A percentile compares a stretch with the other conserved stretches of the same genome.
These are phyloP conservation scores for Ceratorhiza oryzae-sativae DNA, from an alignment of 1,284 basidiomycete genomes.

Conservation along the genomic window DNA sequence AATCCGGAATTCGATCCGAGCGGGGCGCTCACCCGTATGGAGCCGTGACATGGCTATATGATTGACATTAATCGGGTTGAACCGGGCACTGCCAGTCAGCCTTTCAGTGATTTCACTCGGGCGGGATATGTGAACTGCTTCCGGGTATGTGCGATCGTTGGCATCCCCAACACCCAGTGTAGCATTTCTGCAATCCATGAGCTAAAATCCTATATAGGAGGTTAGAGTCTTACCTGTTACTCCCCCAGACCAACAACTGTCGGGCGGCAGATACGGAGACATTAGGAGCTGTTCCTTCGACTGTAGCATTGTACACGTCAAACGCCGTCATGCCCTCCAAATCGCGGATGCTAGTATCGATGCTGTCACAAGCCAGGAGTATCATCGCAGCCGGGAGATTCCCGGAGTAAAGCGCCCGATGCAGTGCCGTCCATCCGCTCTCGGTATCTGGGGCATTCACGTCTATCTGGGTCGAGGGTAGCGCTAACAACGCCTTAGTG, in stretches of 20 bases:
- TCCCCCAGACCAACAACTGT: constrained; percentile 91
- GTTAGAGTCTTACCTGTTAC: constrained; percentile 64
- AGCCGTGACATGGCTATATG: constrained; percentile 82
- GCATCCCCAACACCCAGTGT: constrained; percentile 84
- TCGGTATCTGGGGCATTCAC: constrained; percentile 86
- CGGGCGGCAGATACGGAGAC: constrained; percentile 51
- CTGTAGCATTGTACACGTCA: constrained; percentile 92
- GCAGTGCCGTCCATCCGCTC: constrained; percentile 91
- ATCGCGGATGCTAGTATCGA: constrained; percentile 81
- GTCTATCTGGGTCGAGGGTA: constrained; percentile 67
- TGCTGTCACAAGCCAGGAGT: constrained; percentile 76
- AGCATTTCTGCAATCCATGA: constrained; percentile 65
- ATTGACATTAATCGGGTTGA: constrained; percentile 67
- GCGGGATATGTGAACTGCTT: constrained; percentile 67
- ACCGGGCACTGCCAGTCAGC: constrained; percentile 54
- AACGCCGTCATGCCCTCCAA: constrained; percentile 91
- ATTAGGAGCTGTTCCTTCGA: constrained; percentile 74
- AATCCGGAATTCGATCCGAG: neutral
- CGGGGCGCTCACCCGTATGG: constrained; percentile 66
- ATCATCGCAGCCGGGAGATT: constrained; percentile 83
- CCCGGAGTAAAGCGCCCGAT: constrained; percentile 87
- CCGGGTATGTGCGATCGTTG: constrained; percentile 81
- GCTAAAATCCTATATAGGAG: neutral
- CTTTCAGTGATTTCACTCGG: constrained; percentile 34
- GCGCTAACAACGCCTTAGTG: constrained; percentile 78